Evolutionary conservation across 148 eudicot genomes (phyloP).

Genomic region (Rhododendron mucronatum): DNA sequence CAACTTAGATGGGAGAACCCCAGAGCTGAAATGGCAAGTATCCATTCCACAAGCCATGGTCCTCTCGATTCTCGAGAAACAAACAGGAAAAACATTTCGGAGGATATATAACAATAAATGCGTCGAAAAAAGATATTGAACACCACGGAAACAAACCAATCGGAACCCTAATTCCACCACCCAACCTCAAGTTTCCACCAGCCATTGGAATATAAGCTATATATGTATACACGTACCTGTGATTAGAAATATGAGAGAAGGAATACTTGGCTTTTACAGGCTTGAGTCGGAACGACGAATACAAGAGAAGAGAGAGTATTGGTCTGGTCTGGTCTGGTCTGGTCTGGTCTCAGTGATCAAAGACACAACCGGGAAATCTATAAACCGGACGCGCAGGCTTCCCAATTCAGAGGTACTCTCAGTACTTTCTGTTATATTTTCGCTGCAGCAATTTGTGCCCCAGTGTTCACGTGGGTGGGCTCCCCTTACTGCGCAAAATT

Average conservation of each 20-base stretch:
- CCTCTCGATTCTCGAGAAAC: not conserved
- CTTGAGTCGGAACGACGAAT: not conserved
- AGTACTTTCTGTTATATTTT: too few relatives aligned
- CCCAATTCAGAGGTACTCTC: too few relatives aligned
- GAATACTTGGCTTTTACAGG: not conserved
- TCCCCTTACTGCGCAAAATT: too few relatives aligned
- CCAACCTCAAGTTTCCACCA: not conserved
- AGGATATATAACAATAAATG: not conserved
- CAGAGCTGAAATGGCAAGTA: not conserved
- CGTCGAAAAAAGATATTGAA: too few relatives aligned
- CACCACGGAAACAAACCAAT: not conserved
- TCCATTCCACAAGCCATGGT: not conserved
- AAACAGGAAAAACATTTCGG: too few relatives aligned
- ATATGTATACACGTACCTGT: not conserved
- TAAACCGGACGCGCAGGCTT: not conserved
- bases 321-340: not conserved
- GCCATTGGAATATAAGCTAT: not conserved
- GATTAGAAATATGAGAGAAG: not conserved
- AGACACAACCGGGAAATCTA: not conserved
- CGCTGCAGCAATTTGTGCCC: too few relatives aligned
- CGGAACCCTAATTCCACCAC: not conserved
- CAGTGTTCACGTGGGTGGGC: too few relatives aligned
- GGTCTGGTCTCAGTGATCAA: not conserved
- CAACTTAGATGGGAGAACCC: not conserved
- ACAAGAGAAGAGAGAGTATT: not conserved